Evolutionary conservation across 2,329 filamentous ascomycete species (phyloP), one percentile per base, ranked within the genome.

Genomic region (Botryotinia convoluta): DNA sequence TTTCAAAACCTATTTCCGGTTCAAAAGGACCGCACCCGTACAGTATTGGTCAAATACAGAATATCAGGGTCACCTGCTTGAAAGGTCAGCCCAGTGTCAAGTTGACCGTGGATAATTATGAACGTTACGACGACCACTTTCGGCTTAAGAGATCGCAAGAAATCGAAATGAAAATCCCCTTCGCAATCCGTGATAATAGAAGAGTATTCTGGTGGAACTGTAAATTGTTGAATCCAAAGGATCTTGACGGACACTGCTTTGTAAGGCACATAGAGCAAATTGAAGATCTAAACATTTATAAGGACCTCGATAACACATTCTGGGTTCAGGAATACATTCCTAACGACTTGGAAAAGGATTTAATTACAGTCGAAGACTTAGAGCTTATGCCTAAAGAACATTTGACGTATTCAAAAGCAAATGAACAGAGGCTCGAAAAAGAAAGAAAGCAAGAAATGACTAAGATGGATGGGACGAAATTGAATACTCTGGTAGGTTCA

Each of bases 231-330:
- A 54, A 51, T 6, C 39, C 45, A 10, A 32, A 12, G 12, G 22
- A 39, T 3, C 32, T 78, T 3, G 75, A 77, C 48, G 77, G 76
- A 0, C 76, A 74, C 48, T 78, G 77, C 44, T 62, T 63, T 18
- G 74, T 78, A 4, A 61, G 39, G 44, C 77, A 76, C 39, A 35
- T 57, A 7, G 42, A 72, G 7, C 51, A 76, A 14, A 74, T 78
- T 22, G 64, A 71, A 1, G 69, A 79, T 62, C 39, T 79, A 1
- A 42, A 76, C 7, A 32, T 26, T 16, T 77, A 73, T 44, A 78
- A 77, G 51, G 75, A 76, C 32, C 22, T 74, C 6, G 20, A 72
- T 7, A 74, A 78, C 29, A 74, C 57, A 14, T 79, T 78, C 26
- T 79, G 76, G 74, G 72, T 77, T 1, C 10, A 72, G 20, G 62